Conservation (phyloP, 1,284 basidiomycete species). For the Chondrostereum purpureum region DNA sequence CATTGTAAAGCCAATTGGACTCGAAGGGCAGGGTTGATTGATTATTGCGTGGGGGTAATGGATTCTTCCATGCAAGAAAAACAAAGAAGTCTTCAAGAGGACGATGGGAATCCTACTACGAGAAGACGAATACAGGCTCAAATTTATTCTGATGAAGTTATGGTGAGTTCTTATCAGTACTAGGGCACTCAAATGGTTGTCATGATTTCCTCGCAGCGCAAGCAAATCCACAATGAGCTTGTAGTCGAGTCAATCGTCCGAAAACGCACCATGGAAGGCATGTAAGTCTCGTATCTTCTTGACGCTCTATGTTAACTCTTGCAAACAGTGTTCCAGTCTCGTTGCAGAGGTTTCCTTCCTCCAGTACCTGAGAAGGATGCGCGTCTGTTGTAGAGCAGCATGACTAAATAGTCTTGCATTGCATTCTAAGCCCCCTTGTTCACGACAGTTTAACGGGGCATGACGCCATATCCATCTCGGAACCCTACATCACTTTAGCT, state of each 20-base stretch:
- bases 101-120: conserved; percentile 35
- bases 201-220: conserved; percentile 40
- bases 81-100: conserved; percentile 37
- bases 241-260: conserved; percentile 76
- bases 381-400: conserved; percentile 62
- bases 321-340: conserved; percentile 65
- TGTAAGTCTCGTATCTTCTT: conserved; percentile 18
- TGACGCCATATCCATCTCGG: conserved; percentile 19
- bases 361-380: conserved; percentile 55
- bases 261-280: conserved; percentile 74
- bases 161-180: conserved; percentile 39
- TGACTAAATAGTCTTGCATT: too few relatives aligned
- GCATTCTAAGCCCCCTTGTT: conserved; percentile 40
- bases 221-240: conserved; percentile 76
- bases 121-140: conserved; percentile 48
- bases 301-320: conserved; percentile 10
- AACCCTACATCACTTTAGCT: conserved; percentile 1
- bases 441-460: conserved; percentile 16
- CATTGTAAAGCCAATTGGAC: conserved; percentile 69
- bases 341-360: conserved; percentile 79
- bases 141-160: conserved; percentile 67
- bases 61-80: conserved; percentile 62
- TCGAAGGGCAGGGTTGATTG: conserved; percentile 69
- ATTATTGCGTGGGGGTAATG: conserved; percentile 73
- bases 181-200: background rate